phyloP scores from a whole-genome alignment of 1,284 basidiomycete genomes.

The Stygiomarasmius scandens region DNA sequence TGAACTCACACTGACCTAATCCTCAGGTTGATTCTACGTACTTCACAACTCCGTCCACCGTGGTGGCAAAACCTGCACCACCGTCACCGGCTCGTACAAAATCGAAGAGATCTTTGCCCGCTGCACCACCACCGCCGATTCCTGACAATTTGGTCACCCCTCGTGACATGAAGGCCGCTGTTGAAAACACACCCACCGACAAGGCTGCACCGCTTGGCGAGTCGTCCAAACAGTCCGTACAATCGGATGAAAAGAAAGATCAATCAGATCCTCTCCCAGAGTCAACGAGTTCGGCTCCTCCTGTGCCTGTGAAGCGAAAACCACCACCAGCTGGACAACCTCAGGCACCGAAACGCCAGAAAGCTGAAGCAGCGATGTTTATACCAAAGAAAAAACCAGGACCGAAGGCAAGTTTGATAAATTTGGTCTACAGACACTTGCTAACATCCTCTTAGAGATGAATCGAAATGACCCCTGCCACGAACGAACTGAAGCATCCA shows the following conservation, averaged over 20 bases:
- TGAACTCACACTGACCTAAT: constrained; percentile 10
- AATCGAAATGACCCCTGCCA: too few relatives aligned
- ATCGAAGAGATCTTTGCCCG: background rate
- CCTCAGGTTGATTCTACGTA: constrained; percentile 34
- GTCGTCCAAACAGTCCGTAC: background rate
- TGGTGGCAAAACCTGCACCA: background rate
- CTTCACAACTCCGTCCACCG: constrained; percentile 30
- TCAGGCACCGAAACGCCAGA: constrained; percentile 37
- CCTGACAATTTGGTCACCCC: constrained; percentile 10
- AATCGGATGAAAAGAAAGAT: background rate
- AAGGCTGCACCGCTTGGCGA: background rate
- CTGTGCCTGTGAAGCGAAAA: background rate
- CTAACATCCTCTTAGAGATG: background rate
- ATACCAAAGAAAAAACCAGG: constrained; percentile 45
- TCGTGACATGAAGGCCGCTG: constrained; percentile 9
- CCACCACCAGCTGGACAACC: constrained; percentile 9
- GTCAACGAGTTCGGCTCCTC: background rate
- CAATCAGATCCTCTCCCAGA: background rate
- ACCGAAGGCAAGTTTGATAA: background rate
- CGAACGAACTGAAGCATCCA: background rate
- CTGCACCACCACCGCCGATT: background rate
- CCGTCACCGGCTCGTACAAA: background rate
- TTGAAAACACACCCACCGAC: background rate
- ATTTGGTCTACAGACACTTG: background rate
- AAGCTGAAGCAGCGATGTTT: constrained; percentile 50